These are phyloP conservation scores for Phaeolepiota aurea DNA, from an alignment of 768 basidiomycete species.

Conservation along the genomic window DNA sequence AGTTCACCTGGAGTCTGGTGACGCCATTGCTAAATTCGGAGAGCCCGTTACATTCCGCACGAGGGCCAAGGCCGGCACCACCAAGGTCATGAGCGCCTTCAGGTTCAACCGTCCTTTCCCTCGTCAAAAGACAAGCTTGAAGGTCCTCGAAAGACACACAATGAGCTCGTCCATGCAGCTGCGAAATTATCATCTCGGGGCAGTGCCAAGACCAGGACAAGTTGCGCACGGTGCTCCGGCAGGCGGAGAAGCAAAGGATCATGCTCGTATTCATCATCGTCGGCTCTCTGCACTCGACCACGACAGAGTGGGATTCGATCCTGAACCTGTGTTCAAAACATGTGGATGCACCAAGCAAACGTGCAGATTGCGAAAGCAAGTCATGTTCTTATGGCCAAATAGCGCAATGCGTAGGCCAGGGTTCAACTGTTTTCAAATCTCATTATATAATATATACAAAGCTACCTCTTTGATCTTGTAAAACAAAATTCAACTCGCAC, in stretches of 20 bases:
- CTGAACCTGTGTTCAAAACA: conserved; percentile 85
- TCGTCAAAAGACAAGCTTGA: conserved; percentile 77
- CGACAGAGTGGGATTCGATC: conserved; percentile 60
- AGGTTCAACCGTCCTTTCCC: conserved; percentile 71
- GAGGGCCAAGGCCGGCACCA: conserved; percentile 76
- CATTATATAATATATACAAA: no score
- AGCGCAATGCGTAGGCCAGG: no score
- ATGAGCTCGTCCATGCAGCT: conserved; percentile 75
- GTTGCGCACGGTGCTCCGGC: conserved; percentile 69
- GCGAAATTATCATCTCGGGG: conserved; percentile 97
- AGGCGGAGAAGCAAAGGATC: conserved; percentile 82
- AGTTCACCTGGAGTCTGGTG: conserved; percentile 89
- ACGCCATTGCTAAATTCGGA: conserved; percentile 88
- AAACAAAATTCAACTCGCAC: no score
- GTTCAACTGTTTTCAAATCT: no score
- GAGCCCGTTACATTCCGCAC: conserved; percentile 78
- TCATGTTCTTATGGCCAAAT: no score
- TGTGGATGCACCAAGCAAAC: no score
- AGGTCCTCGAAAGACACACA: conserved; percentile 55
- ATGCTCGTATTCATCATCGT: conserved; percentile 96
- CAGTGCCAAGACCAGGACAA: conserved; percentile 93
- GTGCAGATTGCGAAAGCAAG: no score
- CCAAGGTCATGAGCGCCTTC: conserved; percentile 77
- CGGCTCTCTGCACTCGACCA: conserved; percentile 64
- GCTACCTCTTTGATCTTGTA: no score